Percentiles rank a stretch among this genome's conserved stretches.
phyloP scores from a whole-genome alignment of 148 eudicot species.

The Chenopodium album region DNA sequence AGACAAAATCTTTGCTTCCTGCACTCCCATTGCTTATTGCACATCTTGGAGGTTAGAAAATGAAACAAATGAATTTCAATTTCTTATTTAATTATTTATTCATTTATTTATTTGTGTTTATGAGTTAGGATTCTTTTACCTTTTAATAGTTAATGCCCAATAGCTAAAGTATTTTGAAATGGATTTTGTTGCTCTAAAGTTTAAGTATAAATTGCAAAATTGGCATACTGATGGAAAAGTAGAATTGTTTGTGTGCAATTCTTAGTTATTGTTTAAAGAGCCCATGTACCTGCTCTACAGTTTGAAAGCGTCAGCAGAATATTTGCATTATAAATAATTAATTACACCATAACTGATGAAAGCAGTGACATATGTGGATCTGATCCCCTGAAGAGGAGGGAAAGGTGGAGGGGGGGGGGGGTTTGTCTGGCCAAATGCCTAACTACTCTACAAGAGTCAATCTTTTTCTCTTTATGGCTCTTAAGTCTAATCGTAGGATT shows the following conservation, averaged over 20 bases:
- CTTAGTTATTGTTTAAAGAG: not conserved
- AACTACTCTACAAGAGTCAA: not conserved
- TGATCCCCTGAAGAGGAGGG: not conserved
- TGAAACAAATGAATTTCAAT: slow-evolving; percentile 7
- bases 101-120: not conserved
- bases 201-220: not conserved
- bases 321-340: not conserved
- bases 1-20: slow-evolving; percentile 83
- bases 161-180: not conserved
- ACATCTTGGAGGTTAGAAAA: slow-evolving; percentile 81
- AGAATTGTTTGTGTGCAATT: not conserved
- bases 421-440: not conserved
- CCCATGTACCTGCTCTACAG: not conserved
- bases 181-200: not conserved
- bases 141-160: too few species aligned
- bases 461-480: not conserved
- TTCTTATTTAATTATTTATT: not conserved
- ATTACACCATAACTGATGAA: not conserved
- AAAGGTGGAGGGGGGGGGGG: not conserved
- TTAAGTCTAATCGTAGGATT: too few species aligned
- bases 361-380: not conserved
- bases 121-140: not conserved
- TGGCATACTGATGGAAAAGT: not conserved
- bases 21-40: slow-evolving; percentile 93
- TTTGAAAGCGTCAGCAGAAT: not conserved